These are phyloP conservation scores for Mycena floridula DNA, from an alignment of 768 basidiomycete species.

Conservation along the genomic window DNA sequence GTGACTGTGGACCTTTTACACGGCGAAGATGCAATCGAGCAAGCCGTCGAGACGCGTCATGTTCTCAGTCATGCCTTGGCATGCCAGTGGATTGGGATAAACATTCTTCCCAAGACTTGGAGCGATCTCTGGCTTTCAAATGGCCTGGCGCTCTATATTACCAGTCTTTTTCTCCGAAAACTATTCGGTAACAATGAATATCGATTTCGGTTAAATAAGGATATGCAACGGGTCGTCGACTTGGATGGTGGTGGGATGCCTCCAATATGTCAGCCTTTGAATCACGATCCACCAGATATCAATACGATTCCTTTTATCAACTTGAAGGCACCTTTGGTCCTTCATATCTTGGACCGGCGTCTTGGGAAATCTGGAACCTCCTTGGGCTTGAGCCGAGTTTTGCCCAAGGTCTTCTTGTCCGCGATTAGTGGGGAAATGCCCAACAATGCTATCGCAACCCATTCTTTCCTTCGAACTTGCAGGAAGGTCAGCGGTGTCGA, in stretches of 20 bases:
- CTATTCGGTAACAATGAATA: conserved; percentile 96
- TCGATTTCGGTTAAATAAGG: conserved; percentile 89
- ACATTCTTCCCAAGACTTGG: conserved; percentile 90
- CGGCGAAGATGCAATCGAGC: conserved; percentile 86
- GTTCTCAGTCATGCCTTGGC: conserved; percentile 83
- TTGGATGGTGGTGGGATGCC: conserved; percentile 86
- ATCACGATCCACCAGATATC: conserved; percentile 78
- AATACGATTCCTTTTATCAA: conserved; percentile 83
- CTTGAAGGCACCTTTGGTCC: conserved; percentile 90
- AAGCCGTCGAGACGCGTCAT: conserved; percentile 86
- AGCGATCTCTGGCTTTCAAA: conserved; percentile 97
- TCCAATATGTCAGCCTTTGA: conserved; percentile 89
- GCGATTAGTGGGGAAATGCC: conserved; percentile 88
- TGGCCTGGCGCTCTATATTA: conserved; percentile 87
- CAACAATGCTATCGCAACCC: conserved; percentile 83
- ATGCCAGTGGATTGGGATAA: conserved; percentile 95
- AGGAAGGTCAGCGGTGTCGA: conserved; percentile 93
- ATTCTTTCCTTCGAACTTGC: conserved; percentile 85
- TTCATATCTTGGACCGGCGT: conserved; percentile 91
- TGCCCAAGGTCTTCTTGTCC: conserved; percentile 92
- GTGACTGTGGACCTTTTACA: conserved; percentile 78
- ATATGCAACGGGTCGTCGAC: conserved; percentile 88
- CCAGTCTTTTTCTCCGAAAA: conserved; percentile 79
- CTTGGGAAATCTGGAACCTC: conserved; percentile 94
- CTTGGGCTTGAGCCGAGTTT: conserved; percentile 86